phyloP scores from a whole-genome alignment of 2,329 filamentous ascomycete species.

The Corynespora cassiicola region DNA sequence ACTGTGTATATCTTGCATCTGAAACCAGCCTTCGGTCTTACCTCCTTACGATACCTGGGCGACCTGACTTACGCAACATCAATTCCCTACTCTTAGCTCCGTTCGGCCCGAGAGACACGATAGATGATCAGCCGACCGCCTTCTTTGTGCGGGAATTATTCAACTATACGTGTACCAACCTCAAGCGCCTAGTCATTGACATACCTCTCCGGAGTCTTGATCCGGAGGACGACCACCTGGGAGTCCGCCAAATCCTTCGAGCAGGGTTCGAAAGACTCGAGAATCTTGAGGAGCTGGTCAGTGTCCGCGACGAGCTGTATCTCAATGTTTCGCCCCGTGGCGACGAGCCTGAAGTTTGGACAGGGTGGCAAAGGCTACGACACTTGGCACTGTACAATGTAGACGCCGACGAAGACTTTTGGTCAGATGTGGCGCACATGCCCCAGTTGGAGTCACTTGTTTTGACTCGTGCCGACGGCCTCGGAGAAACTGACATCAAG shows the following conservation, averaged over 20 bases:
- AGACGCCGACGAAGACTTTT: constrained; percentile 41
- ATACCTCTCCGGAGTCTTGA: constrained; percentile 56
- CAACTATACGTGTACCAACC: constrained; percentile 46
- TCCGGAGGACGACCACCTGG: constrained; percentile 50
- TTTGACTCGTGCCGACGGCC: constrained; percentile 47
- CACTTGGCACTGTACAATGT: constrained; percentile 54
- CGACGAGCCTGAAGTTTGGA: constrained; percentile 49
- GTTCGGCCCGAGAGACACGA: constrained; percentile 42
- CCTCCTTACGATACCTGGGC: constrained; percentile 19
- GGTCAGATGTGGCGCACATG: constrained; percentile 40
- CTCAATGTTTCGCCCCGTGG: constrained; percentile 34
- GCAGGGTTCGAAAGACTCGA: constrained; percentile 55
- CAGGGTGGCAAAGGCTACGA: constrained; percentile 51
- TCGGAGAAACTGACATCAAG: constrained; percentile 48
- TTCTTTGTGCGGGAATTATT: constrained; percentile 53
- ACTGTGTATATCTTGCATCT: constrained; percentile 56
- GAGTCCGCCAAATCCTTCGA: constrained; percentile 47
- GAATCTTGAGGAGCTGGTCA: constrained; percentile 57
- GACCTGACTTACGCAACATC: constrained; percentile 31
- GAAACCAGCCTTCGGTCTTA: constrained; percentile 31
- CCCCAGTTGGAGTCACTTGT: constrained; percentile 51
- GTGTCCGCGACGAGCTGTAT: constrained; percentile 55
- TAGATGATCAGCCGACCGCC: constrained; percentile 52
- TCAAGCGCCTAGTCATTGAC: constrained; percentile 56
- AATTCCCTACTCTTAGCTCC: constrained; percentile 47